Evolutionary conservation across 2,329 filamentous ascomycete genomes (phyloP).

Genomic region (Xylariales sp.): DNA sequence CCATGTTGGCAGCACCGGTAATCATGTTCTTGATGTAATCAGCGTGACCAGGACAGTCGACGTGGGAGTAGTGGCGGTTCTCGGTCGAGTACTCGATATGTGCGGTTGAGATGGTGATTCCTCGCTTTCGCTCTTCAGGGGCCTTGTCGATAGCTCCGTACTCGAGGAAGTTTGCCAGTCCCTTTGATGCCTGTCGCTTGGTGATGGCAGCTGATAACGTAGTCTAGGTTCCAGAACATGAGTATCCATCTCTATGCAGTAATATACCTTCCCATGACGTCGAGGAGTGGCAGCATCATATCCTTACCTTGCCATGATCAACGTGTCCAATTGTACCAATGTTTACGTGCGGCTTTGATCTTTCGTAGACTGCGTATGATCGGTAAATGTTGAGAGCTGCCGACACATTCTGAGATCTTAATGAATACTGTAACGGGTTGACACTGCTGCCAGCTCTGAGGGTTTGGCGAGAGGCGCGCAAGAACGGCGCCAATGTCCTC

Average conservation of each 20-base stretch:
- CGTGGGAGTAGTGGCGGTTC: conserved; percentile 94
- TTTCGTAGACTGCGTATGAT: conserved; percentile 70
- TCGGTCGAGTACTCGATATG: conserved; percentile 99
- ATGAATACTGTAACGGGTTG: conserved; percentile 72
- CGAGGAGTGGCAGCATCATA: background rate
- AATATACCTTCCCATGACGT: background rate
- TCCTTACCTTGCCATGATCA: conserved; percentile 92
- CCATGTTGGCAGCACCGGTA: conserved; percentile 98
- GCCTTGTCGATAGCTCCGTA: conserved; percentile 99
- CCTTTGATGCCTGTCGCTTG: conserved; percentile 94
- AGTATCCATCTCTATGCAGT: background rate
- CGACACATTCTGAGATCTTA: conserved; percentile 58
- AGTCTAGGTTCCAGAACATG: conserved; percentile 55
- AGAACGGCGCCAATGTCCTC: conserved; percentile 70
- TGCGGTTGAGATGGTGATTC: conserved; percentile 97
- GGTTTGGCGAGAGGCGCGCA: conserved; percentile 75
- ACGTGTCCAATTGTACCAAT: conserved; percentile 99
- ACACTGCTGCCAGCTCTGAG: conserved; percentile 62
- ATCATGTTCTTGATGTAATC: conserved; percentile 99
- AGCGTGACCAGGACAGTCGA: conserved; percentile 99
- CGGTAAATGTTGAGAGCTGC: conserved; percentile 62
- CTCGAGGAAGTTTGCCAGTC: conserved; percentile 88
- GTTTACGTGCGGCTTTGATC: conserved; percentile 96
- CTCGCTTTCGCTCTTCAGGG: conserved; percentile 98
- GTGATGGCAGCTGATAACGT: conserved; percentile 98